phyloP scores from a whole-genome alignment of 345 rosid genomes.

The Salix viminalis region DNA sequence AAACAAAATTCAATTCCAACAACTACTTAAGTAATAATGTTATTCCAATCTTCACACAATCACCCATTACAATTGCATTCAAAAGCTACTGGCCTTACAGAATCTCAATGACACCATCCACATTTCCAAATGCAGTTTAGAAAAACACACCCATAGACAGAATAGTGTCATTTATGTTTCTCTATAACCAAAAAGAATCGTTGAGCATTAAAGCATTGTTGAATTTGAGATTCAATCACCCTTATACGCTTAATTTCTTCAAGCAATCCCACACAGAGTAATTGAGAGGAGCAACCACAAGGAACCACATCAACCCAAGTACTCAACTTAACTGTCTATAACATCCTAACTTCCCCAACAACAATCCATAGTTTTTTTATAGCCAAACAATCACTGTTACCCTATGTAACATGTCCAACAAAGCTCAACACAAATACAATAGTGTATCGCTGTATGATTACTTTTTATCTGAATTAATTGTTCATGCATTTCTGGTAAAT shows the following conservation, averaged over 20 bases:
- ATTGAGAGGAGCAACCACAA: not conserved
- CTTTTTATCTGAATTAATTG: not conserved
- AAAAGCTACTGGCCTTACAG: not conserved
- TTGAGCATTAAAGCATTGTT: not conserved
- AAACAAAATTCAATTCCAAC: not conserved
- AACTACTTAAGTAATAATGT: not conserved
- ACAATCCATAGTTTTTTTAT: not conserved
- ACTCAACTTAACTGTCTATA: not conserved
- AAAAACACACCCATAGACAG: not conserved
- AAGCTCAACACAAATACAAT: not conserved
- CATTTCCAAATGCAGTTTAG: not conserved
- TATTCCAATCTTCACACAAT: not conserved
- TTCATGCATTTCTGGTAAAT: not conserved
- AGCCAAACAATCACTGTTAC: not conserved
- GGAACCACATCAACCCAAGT: not conserved
- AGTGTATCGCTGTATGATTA: not conserved
- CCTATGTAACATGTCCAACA: not conserved
- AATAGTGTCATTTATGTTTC: not conserved
- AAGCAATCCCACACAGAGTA: not conserved
- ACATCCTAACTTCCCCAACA: not conserved
- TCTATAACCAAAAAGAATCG: not conserved
- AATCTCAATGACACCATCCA: not conserved
- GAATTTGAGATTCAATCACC: not conserved
- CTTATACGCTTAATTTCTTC: not conserved
- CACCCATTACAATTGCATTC: not conserved